These are phyloP conservation scores for Echria macrotheca DNA, from an alignment of 495 filamentous ascomycete genomes.

Conservation along the genomic window DNA sequence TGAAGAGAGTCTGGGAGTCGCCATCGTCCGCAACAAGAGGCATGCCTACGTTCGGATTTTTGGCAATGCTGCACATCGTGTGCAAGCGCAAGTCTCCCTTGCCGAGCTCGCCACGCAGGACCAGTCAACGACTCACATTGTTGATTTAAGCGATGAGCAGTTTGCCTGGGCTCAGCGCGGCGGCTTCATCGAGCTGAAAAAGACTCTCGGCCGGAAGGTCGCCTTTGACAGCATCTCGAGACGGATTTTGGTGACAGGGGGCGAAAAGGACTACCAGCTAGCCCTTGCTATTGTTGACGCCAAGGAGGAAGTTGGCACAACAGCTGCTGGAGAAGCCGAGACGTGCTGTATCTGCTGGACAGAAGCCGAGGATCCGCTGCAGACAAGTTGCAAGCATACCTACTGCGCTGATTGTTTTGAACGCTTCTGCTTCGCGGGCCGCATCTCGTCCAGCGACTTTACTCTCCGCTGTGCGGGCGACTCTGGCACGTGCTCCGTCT, in stretches of 20 bases:
- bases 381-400: constrained; percentile 35
- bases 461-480: constrained; percentile 29
- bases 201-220: constrained; percentile 29
- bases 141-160: constrained; percentile 18
- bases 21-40: constrained; percentile 27
- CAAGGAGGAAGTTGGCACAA: neutral
- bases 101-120: constrained; percentile 20
- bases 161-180: constrained; percentile 35
- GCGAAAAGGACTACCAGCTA: constrained; percentile 14
- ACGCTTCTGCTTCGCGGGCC: constrained; percentile 26
- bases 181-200: constrained; percentile 32
- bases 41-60: constrained; percentile 27
- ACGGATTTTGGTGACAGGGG: constrained; percentile 28
- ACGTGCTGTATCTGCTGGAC: constrained; percentile 40
- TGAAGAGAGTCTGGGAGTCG: constrained; percentile 18
- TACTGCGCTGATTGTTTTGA: constrained; percentile 46
- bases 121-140: constrained; percentile 16
- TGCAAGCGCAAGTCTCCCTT: constrained; percentile 4
- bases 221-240: constrained; percentile 30
- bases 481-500: constrained; percentile 19
- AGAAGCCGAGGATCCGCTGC: constrained; percentile 32
- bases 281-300: constrained; percentile 11
- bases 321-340: neutral
- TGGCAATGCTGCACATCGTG: constrained; percentile 17
- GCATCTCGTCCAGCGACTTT: constrained; percentile 9